Conservation (phyloP, 352 stramenopile genomes). For the Globisporangium heterothallicum region DNA sequence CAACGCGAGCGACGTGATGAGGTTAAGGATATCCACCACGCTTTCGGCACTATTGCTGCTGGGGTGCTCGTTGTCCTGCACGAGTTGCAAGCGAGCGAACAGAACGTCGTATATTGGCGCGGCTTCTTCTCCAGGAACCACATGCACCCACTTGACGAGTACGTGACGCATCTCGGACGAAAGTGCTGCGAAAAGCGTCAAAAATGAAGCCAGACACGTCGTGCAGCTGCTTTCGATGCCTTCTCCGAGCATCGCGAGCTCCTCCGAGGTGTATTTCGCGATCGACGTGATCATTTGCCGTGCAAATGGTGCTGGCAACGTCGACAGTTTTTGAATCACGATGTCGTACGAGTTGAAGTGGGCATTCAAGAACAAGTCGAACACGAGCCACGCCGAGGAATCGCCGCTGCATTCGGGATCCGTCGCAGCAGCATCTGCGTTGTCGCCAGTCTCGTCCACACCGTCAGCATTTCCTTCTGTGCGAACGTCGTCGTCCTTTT, state of each 20-base stretch:
- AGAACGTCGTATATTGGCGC: constrained; percentile 39
- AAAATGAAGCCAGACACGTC: constrained; percentile 24
- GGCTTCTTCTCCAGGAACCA: constrained; percentile 31
- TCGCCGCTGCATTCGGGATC: neutral
- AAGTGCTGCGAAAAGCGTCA: constrained; percentile 32
- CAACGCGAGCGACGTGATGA: constrained; percentile 27
- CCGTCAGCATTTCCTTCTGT: too few relatives aligned
- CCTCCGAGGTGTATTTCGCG: constrained; percentile 20
- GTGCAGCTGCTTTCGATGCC: constrained; percentile 29
- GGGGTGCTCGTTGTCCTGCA: constrained; percentile 7
- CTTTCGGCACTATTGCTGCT: neutral
- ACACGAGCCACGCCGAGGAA: constrained; percentile 14
- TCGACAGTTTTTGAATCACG: constrained; percentile 42
- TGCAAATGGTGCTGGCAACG: constrained; percentile 17
- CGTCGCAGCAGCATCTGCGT: neutral
- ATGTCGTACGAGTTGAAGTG: constrained; percentile 28
- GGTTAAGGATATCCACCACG: constrained; percentile 27
- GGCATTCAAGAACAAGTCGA: constrained; percentile 45
- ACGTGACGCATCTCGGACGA: constrained; percentile 17
- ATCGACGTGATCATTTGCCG: constrained; percentile 24
- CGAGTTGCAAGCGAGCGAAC: constrained; percentile 11
- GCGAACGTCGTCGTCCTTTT: constrained; percentile 12
- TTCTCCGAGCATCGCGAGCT: constrained; percentile 33
- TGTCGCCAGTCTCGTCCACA: too few relatives aligned
- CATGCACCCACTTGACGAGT: constrained; percentile 38